Evolutionary conservation across 495 filamentous ascomycete species (phyloP).

Genomic region (Penicillium riverlandense): DNA sequence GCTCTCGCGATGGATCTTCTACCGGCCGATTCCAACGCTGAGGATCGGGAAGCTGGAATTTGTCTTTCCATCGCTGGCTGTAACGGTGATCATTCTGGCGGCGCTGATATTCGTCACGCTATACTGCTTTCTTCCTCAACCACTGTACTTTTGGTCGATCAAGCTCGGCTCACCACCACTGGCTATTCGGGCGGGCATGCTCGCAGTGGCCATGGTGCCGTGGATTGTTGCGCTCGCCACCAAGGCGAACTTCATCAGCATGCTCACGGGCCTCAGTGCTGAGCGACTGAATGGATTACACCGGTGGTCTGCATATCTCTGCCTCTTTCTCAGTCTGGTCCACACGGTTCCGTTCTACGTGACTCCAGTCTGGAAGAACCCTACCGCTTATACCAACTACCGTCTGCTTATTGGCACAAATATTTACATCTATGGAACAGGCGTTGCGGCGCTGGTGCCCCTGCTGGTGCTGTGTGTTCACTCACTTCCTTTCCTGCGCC

Average conservation of each 20-base stretch:
- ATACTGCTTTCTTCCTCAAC: constrained; percentile 80
- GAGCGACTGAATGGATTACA: constrained; percentile 91
- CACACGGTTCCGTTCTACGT: constrained; percentile 88
- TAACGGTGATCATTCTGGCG: constrained; percentile 55
- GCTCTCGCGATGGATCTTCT: constrained; percentile 76
- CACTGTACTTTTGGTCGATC: constrained; percentile 78
- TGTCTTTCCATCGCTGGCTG: constrained; percentile 67
- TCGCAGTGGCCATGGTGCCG: constrained; percentile 86
- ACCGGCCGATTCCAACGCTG: constrained; percentile 68
- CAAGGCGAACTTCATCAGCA: constrained; percentile 80
- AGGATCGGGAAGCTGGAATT: constrained; percentile 55
- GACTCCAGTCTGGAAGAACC: constrained; percentile 75
- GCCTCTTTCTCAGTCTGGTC: constrained; percentile 71
- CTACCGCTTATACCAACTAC: constrained; percentile 54
- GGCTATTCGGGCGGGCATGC: constrained; percentile 87
- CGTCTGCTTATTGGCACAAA: constrained; percentile 52
- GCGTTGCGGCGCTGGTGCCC: constrained; percentile 79
- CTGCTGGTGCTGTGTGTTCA: constrained; percentile 74
- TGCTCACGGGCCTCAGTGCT: constrained; percentile 86
- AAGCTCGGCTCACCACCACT: constrained; percentile 80
- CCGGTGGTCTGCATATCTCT: constrained; percentile 86
- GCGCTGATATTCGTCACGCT: constrained; percentile 64
- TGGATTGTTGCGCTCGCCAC: constrained; percentile 88
- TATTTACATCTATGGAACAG: constrained; percentile 75
- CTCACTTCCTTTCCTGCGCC: constrained; percentile 63